Percentiles rank a stretch among this genome's conserved stretches.
Evolutionary conservation across 345 rosid genomes (phyloP).

Genomic region (Salix viminalis): DNA sequence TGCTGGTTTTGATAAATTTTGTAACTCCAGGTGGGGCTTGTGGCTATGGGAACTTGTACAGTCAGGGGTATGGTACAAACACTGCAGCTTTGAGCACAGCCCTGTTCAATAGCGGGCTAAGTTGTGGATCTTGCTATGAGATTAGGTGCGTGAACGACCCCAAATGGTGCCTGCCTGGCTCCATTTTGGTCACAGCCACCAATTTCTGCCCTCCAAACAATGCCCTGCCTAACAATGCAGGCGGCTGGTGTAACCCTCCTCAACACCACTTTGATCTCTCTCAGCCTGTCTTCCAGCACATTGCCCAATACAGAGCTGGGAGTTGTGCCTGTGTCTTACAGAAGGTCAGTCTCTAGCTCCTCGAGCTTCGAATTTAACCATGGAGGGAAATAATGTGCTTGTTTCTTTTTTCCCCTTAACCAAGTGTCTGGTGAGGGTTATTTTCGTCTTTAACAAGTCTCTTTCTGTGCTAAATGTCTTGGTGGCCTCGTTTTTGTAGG

Average conservation of each 20-base stretch:
- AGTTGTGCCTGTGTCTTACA: conserved; percentile 20
- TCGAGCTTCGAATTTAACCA: too few species aligned
- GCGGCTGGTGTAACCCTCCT: conserved; percentile 31
- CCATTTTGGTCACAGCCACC: conserved; percentile 28
- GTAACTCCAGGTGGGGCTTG: conserved; percentile 21
- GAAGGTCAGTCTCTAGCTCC: conserved; percentile 7
- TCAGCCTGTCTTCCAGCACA: conserved; percentile 23
- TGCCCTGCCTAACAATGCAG: conserved; percentile 25
- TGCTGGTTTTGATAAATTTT: neutral
- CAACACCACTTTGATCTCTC: conserved; percentile 26
- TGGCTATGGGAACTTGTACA: conserved; percentile 25
- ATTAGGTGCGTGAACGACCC: conserved; percentile 17
- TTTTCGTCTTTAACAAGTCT: neutral
- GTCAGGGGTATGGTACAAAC: conserved; percentile 29
- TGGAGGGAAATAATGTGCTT: neutral
- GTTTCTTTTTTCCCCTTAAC: neutral
- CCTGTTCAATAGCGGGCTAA: conserved; percentile 22
- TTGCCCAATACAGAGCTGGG: conserved; percentile 25
- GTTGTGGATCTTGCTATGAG: conserved; percentile 25
- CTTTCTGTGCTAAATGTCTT: neutral
- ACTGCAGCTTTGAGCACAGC: conserved; percentile 30
- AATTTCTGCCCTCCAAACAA: conserved; percentile 31
- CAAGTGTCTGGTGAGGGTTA: neutral
- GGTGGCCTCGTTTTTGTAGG: conserved; percentile 12
- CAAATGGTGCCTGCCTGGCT: conserved; percentile 25